phyloP scores from a whole-genome alignment of 148 eudicot species.

The Vaccinium vitisidaea region DNA sequence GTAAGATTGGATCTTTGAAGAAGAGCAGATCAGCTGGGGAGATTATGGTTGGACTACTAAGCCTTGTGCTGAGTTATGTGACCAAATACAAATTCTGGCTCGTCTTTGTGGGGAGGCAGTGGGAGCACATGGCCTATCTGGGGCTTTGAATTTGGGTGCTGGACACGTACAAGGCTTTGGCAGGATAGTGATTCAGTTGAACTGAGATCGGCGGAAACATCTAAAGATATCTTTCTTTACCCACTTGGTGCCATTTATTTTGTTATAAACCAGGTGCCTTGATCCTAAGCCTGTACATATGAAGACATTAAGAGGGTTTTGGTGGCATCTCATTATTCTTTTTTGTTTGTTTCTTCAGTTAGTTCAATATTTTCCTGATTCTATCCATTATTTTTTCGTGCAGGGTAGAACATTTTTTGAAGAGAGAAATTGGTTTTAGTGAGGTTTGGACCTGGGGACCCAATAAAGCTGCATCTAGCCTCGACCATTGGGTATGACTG shows the following conservation, averaged over 20 bases:
- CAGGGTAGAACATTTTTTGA: neutral
- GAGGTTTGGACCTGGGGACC: neutral
- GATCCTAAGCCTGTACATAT: neutral
- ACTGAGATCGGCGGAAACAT: conserved; percentile 15
- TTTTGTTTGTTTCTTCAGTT: neutral
- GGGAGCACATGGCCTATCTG: neutral
- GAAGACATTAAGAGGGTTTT: neutral
- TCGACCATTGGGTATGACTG: neutral
- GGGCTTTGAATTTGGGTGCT: conserved; percentile 9
- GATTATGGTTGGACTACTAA: neutral
- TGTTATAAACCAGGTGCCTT: neutral
- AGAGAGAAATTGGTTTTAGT: neutral
- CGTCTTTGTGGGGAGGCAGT: neutral
- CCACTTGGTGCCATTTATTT: conserved; percentile 16
- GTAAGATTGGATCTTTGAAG: neutral
- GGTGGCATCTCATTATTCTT: conserved; percentile 11
- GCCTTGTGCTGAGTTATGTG: neutral
- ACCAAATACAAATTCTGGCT: conserved; percentile 1
- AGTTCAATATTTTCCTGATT: neutral
- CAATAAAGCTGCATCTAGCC: neutral
- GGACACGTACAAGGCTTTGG: conserved; percentile 19
- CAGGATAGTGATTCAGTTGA: conserved; percentile 31
- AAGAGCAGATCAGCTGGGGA: conserved; percentile 6
- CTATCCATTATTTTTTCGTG: neutral
- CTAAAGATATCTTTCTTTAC: conserved; percentile 15